Evolutionary conservation across 257 asterid genomes (phyloP), one percentile per base, ranked within the genome.

Genomic region (Leonotis leonurus): DNA sequence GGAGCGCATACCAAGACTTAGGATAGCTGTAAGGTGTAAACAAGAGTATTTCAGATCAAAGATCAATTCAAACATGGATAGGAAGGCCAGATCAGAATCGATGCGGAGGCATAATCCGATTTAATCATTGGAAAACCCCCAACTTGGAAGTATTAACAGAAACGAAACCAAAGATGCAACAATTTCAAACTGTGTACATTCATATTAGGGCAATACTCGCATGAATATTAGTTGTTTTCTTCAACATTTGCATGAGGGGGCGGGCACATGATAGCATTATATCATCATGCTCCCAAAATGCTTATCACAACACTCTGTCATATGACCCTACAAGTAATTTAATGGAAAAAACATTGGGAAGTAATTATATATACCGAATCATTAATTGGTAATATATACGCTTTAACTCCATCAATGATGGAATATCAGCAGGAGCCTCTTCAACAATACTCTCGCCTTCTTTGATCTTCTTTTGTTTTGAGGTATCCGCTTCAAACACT

Each of bases 401-500:
- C 81, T 92, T 92, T 82, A 92, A 70, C 82, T 85, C 97, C 80
- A 77, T 68, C 72, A 92, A 72, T 8, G 97, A 80, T 16, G 97
- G 99, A 76, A 92, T 82, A 77, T 89, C 96, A 51, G 94, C 94
- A 72, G 99, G 96, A 62, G 99, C 70, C 75, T 81, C 96, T 77
- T 92, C 97, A 27, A 92, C 84, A 33, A 92, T 64, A 66, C 57
- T 79, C 60, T 92, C 99, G 18, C 89, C 95, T 77, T 92, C 99
- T 77, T 92, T 92, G 3, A 88, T 79, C 68, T 86, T 87, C 88
- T 85, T 87, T 57, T 89, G 96, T 70, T 92, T 89, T 29, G 95
- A 72, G 33, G 94, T 29, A 60, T 87, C 99, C 66, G 76, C 94
- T 78, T 92, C 97, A 80, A 92, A 92, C 62, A 86, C 99, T 73